Evolutionary conservation across 1,284 basidiomycete genomes (phyloP), one percentile per base, ranked within the genome.

Genomic region (Trichosporon sp.): DNA sequence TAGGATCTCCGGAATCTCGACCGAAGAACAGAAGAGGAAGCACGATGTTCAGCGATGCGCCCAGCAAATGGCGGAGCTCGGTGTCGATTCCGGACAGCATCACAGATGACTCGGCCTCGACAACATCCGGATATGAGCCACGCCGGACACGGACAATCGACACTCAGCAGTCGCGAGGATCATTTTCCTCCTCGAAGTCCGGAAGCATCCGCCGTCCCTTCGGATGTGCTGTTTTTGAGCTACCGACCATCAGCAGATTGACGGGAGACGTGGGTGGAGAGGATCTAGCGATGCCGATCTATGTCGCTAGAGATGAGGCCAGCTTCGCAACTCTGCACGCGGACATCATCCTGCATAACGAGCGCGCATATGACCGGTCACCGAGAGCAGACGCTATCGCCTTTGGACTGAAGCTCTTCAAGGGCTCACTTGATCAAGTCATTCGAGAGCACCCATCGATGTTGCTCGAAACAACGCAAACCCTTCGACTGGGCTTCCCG

Each of bases 321-420:
- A 85, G 88, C 19, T 97, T 96, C 76, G 92, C 92, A 7, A 95
- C 90, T 81, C 84, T 98, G 46, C 95, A 98, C 78, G 92, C 97
- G 79, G 93, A 94, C 77, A 91, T 99, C 76, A 91, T 98, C 67
- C 87, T 87, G 19, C 86, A 86, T 65, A 89, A 91, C 64, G 83
- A 81, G 14, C 89, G 88, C 74, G 90, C 94, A 71, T 94, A 88
- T 71, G 90, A 92, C 73, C 92, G 91, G 74, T 91, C 90, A 1
- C 74, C 89, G 0, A 86, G 91, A 70, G 92, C 92, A 16, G 91
- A 95, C 68, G 86, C 85, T 81, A 81, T 97, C 33, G 90, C 89
- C 0, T 86, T 96, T n/a, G 90, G 89, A n/a, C 82, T 95, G 76
- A 92, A 92, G 76, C 82, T 91, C 31, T 94, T 96, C 80, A 87